phyloP scores from a whole-genome alignment of 176 grass and related monocot species.

The Luzula sylvatica region DNA sequence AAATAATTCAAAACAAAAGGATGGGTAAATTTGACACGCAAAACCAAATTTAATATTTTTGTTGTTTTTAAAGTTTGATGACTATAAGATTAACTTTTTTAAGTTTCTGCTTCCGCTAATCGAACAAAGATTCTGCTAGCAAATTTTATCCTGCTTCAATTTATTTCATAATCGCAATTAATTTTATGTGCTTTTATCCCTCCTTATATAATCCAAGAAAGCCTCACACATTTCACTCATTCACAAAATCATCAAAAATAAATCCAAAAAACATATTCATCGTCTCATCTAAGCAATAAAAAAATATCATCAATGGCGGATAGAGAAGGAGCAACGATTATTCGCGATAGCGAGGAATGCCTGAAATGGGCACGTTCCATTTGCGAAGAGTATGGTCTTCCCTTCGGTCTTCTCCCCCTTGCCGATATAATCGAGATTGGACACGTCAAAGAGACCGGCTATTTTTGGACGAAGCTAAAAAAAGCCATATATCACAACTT shows the following conservation, averaged over 20 bases:
- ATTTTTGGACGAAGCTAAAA: slow-evolving; percentile 57
- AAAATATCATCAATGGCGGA: slow-evolving; percentile 18
- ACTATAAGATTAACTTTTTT: no score
- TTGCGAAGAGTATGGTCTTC: slow-evolving; percentile 66
- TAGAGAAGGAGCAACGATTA: slow-evolving; percentile 33
- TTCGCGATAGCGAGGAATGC: slow-evolving; percentile 43
- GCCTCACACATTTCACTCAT: not conserved
- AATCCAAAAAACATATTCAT: not conserved
- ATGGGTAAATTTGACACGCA: no score
- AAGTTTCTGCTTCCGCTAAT: no score
- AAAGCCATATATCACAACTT: slow-evolving; percentile 64
- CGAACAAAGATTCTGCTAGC: no score
- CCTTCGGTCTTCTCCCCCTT: slow-evolving; percentile 58
- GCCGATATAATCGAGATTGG: slow-evolving; percentile 49
- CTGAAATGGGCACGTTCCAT: slow-evolving; percentile 31
- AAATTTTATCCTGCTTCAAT: no score
- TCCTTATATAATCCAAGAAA: not conserved
- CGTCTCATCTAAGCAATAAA: no score
- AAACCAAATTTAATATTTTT: no score
- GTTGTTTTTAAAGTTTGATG: no score
- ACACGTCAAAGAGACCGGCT: slow-evolving; percentile 53
- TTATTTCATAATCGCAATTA: no score
- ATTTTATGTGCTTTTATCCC: no score
- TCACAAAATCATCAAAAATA: not conserved
- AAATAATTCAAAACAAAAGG: no score